Percentiles rank a stretch among this genome's conserved stretches.
phyloP scores from a whole-genome alignment of 2,329 filamentous ascomycete species.

The Clonostachys solani region DNA sequence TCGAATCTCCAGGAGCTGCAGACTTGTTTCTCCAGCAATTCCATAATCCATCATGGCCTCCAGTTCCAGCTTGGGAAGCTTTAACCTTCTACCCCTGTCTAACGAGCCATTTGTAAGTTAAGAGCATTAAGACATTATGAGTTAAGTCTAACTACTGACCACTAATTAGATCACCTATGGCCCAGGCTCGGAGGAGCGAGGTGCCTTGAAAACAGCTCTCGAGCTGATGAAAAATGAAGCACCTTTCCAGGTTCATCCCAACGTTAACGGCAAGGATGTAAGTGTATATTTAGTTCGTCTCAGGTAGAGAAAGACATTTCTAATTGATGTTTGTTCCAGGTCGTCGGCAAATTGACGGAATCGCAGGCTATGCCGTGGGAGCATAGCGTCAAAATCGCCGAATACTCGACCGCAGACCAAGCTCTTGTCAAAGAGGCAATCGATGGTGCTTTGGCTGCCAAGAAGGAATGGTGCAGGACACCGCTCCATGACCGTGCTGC shows the following conservation, averaged over 20 bases:
- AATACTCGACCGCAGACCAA: slow-evolving; percentile 19
- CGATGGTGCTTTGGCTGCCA: slow-evolving; percentile 77
- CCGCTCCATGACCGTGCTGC: slow-evolving; percentile 88
- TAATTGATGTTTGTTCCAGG: not conserved
- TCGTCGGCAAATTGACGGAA: not conserved
- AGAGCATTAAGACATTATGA: not conserved
- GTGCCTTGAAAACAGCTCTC: not conserved
- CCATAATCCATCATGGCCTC: not conserved
- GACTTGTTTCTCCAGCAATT: no score
- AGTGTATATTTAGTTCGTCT: not conserved
- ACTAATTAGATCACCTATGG: not conserved
- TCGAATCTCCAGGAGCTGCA: no score
- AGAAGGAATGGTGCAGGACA: slow-evolving; percentile 76
- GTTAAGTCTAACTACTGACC: not conserved
- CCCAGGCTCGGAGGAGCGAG: not conserved
- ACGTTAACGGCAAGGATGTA: not conserved
- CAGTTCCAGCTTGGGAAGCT: not conserved
- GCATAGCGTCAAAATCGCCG: not conserved
- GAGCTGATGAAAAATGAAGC: not conserved
- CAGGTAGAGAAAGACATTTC: not conserved
- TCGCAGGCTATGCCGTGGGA: not conserved
- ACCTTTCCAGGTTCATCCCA: not conserved
- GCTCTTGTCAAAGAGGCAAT: slow-evolving; percentile 77
- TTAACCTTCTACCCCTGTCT: not conserved
- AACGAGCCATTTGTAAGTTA: slow-evolving; percentile 1